Base-by-base conservation (phyloP, 768 basidiomycete genomes). In the Russula virescens region DNA sequence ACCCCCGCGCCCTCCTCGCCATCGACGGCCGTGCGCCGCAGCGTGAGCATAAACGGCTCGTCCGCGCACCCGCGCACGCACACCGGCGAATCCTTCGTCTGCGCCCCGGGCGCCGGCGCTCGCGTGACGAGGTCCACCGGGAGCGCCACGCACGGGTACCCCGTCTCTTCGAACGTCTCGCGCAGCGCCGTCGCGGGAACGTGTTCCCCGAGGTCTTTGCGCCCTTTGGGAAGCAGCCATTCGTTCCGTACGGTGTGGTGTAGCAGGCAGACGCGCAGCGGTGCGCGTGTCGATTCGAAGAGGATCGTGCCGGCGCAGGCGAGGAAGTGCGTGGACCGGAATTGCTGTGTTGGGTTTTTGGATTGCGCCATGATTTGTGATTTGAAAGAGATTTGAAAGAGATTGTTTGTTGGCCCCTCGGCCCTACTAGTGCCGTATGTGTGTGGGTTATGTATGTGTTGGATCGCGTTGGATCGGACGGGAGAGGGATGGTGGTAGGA, bases 91-190 rank as follows among this genome's bases (percentile, higher is more conserved):
- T 69, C 69, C 40, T 71, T 72, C 54, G 75, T 74, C 52, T 80
- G 73, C n/a, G 69, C 55, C 49, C 81, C 79, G 0, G 81, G 74
- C 21, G 68, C 64, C 2, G 84, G 82, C 5, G 84, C 85, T n/a
- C 81, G 78, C 18, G 84, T 86, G 51, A 73, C 69, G 76, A 86
- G 79, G 50, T 73, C 74, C 51, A 77, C 72, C 1, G 82, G 79
- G 64, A 83, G 76, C 42, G 83, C 71, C 23, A 71, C 68, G 70
- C 85, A 86, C 5, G 71, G 72, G 66, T 82, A 87, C 6, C 84
- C 85, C 0, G 84, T 86, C 74, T 87, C 85, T 68, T 85, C 87
- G 68, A 76, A 84, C 0, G 84, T 84, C 72, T 88, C 86, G 19
- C 86, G 76, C 6, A 83, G 63, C 0, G 85, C 85, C 2, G 85